phyloP scores from a whole-genome alignment of 345 rosid species.

The Rhizophora mangle region DNA sequence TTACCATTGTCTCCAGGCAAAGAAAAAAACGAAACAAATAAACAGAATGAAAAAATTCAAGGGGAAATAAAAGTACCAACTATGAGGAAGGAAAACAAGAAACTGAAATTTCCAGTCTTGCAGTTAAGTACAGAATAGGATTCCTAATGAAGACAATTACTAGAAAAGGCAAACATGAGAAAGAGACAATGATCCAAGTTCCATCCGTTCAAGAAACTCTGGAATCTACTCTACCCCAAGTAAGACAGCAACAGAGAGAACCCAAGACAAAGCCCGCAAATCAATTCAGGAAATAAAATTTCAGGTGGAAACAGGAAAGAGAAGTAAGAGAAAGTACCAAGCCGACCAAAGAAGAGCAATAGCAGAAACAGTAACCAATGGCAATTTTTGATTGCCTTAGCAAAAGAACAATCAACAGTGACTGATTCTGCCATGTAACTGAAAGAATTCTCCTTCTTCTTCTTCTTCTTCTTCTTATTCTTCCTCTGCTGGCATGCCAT shows the following conservation, averaged over 20 bases:
- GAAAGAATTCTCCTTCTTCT: constrained; percentile 21
- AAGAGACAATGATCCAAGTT: constrained; percentile 13
- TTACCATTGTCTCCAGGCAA: not conserved
- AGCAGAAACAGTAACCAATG: constrained; percentile 28
- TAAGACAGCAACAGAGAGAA: constrained; percentile 6
- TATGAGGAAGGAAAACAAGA: not conserved
- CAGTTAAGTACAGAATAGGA: constrained; percentile 10
- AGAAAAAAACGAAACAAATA: not conserved
- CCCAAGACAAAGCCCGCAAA: not conserved
- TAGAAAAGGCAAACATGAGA: constrained; percentile 10
- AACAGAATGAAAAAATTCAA: not conserved
- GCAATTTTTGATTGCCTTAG: constrained; percentile 39
- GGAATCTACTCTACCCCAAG: constrained; percentile 15
- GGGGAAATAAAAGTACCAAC: not conserved
- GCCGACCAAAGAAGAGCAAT: constrained; percentile 39
- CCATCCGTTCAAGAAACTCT: constrained; percentile 3
- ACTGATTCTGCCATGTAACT: constrained; percentile 18
- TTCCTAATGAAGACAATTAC: not conserved
- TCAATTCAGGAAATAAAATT: not conserved
- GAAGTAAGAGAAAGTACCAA: constrained; percentile 48
- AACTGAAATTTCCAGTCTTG: constrained; percentile 1
- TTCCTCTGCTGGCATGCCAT: constrained; percentile 23
- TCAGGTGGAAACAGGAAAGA: not conserved
- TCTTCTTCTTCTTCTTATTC: constrained; percentile 2
- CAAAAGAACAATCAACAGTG: constrained; percentile 18